Percentiles rank a stretch among this genome's conserved stretches.
Evolutionary conservation across 176 grass and related monocot genomes (phyloP).

Genomic region (Aegilops speltoides): DNA sequence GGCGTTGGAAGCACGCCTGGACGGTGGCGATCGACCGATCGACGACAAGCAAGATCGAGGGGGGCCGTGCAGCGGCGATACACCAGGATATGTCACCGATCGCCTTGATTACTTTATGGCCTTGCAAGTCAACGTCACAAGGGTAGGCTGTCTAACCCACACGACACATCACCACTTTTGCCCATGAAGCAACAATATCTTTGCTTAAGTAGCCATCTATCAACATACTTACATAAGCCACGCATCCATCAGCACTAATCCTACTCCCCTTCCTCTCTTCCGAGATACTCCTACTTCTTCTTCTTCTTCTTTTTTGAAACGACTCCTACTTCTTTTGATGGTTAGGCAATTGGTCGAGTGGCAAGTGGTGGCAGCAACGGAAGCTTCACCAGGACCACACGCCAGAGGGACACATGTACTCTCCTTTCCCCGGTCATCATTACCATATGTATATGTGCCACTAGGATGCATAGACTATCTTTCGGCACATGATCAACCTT

Average conservation of each 20-base stretch:
- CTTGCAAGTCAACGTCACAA: slow-evolving; percentile 24
- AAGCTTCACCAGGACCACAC: neutral
- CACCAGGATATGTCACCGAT: neutral
- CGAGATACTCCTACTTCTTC: neutral
- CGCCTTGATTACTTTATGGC: neutral
- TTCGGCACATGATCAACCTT: neutral
- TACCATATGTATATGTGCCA: neutral
- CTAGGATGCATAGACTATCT: neutral
- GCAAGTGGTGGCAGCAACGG: neutral
- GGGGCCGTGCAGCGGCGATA: neutral
- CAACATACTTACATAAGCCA: neutral
- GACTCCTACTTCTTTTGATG: neutral
- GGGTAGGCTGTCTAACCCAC: slow-evolving; percentile 23
- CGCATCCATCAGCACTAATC: too few relatives aligned
- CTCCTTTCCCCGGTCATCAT: neutral
- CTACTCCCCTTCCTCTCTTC: neutral
- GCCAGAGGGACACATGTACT: neutral
- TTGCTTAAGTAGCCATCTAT: neutral
- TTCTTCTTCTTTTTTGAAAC: neutral
- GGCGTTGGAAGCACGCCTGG: slow-evolving; percentile 14
- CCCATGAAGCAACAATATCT: neutral
- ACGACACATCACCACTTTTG: slow-evolving; percentile 19
- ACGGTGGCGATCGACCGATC: neutral
- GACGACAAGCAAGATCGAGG: neutral
- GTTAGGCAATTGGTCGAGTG: neutral